Conservation (phyloP, 176 grass and related monocot genomes). For the Cocos nucifera region DNA sequence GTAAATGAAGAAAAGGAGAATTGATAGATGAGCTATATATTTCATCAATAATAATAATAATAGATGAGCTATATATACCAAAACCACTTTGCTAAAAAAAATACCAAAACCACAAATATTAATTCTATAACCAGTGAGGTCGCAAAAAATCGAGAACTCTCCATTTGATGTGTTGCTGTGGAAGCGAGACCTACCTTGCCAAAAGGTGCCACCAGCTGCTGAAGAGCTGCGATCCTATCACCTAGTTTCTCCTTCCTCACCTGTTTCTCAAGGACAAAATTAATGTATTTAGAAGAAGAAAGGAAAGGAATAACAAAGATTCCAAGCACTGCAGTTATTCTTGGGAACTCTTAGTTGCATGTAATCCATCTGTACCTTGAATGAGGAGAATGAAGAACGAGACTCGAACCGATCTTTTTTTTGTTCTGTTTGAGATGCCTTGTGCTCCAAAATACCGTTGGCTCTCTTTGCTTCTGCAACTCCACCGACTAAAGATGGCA, state of each 20-base stretch:
- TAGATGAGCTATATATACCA: too few relatives aligned
- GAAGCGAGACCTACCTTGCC: slow-evolving; percentile 49
- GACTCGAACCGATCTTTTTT: slow-evolving; percentile 42
- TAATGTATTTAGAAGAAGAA: background rate
- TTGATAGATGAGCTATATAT: too few relatives aligned
- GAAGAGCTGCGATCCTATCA: slow-evolving; percentile 93
- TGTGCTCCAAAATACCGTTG: slow-evolving; percentile 21
- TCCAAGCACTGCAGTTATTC: too few relatives aligned
- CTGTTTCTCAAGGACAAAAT: slow-evolving; percentile 20
- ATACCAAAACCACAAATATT: too few relatives aligned
- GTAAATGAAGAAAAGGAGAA: too few relatives aligned
- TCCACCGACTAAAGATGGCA: slow-evolving; percentile 29
- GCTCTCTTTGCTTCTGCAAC: slow-evolving; percentile 26
- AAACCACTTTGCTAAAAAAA: too few relatives aligned
- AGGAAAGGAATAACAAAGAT: background rate
- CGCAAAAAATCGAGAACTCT: background rate
- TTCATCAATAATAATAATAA: too few relatives aligned
- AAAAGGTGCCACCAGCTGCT: slow-evolving; percentile 86
- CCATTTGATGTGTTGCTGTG: too few relatives aligned
- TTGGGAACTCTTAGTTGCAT: too few relatives aligned
- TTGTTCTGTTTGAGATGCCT: slow-evolving; percentile 13
- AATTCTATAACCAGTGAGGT: background rate
- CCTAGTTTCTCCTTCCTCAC: slow-evolving; percentile 96
- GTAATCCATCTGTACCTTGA: slow-evolving; percentile 39
- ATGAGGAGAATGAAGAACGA: slow-evolving; percentile 54